Percentiles rank a stretch among this genome's conserved stretches.
Conservation (phyloP, 78 protist genomes). For the Dictyostelium intermedium region DNA sequence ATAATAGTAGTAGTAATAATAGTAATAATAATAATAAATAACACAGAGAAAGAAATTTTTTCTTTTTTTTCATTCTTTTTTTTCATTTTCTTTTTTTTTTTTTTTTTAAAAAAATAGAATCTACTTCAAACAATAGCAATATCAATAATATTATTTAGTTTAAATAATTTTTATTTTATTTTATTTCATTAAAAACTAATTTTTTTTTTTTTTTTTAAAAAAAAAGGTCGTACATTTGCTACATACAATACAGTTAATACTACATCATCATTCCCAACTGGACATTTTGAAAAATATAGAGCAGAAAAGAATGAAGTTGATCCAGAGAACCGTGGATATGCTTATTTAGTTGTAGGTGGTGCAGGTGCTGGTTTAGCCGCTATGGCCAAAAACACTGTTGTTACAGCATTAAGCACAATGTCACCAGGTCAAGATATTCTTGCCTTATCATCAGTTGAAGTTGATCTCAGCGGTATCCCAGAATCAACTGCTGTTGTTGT, state of each 20-base stretch:
- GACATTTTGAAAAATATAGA: conserved; percentile 62
- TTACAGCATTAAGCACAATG: conserved; percentile 58
- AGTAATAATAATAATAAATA: too few species aligned
- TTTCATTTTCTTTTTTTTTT: too few species aligned
- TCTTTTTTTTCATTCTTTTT: too few species aligned
- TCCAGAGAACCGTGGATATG: conserved; percentile 73
- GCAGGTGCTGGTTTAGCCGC: conserved; percentile 74
- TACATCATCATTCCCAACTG: conserved; percentile 56
- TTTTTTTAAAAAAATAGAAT: too few species aligned
- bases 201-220: neutral
- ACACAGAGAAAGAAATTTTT: too few species aligned
- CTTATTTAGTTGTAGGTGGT: conserved; percentile 80
- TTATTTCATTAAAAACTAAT: too few species aligned
- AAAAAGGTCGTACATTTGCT: conserved; percentile 10
- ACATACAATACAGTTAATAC: conserved; percentile 28
- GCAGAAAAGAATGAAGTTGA: conserved; percentile 3
- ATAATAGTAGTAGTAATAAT: too few species aligned
- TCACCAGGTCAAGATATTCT: conserved; percentile 86
- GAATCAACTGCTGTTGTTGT: conserved; percentile 74
- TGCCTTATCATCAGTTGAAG: conserved; percentile 88
- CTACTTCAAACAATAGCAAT: too few species aligned
- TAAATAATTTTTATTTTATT: too few species aligned
- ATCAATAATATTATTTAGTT: too few species aligned
- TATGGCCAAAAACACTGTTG: conserved; percentile 78
- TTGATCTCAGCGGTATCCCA: conserved; percentile 84